phyloP scores from a whole-genome alignment of 2,329 filamentous ascomycete genomes.

The Venturia nashicola region DNA sequence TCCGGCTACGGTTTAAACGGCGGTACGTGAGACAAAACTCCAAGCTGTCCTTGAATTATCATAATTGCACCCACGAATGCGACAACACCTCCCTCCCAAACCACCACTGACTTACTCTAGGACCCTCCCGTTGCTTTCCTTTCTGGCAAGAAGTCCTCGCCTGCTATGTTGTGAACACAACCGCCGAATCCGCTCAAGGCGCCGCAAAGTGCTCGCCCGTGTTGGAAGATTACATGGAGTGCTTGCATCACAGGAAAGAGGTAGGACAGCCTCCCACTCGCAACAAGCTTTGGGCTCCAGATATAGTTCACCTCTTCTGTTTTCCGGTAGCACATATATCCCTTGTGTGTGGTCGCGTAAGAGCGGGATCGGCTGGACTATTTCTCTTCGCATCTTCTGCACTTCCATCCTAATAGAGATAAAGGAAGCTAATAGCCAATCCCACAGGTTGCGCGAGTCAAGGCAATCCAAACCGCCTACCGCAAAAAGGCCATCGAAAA shows the following conservation, averaged over 20 bases:
- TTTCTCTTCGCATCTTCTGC: neutral
- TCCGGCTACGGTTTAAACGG: slow-evolving; percentile 74
- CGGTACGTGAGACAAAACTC: slow-evolving; percentile 41
- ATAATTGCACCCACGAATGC: neutral
- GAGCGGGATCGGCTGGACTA: neutral
- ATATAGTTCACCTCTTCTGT: neutral
- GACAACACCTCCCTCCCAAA: neutral
- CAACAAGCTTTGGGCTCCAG: neutral
- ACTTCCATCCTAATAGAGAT: neutral
- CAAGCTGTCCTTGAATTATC: neutral
- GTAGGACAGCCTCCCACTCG: slow-evolving; percentile 33
- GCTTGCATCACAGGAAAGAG: slow-evolving; percentile 98
- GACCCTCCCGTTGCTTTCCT: slow-evolving; percentile 78
- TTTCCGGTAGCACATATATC: neutral
- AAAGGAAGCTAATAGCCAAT: neutral
- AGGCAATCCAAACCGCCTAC: slow-evolving; percentile 72
- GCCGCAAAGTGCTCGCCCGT: slow-evolving; percentile 66
- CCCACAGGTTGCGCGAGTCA: slow-evolving; percentile 60
- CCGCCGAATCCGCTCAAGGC: slow-evolving; percentile 59
- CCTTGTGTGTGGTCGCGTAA: neutral
- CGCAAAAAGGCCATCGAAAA: slow-evolving; percentile 65
- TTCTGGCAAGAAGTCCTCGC: slow-evolving; percentile 99
- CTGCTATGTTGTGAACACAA: slow-evolving; percentile 93
- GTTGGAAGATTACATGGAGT: slow-evolving; percentile 97
- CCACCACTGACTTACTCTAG: slow-evolving; percentile 24